Conservation (phyloP, 192 early-diverging fungal species). For the Coemansia sp. region DNA sequence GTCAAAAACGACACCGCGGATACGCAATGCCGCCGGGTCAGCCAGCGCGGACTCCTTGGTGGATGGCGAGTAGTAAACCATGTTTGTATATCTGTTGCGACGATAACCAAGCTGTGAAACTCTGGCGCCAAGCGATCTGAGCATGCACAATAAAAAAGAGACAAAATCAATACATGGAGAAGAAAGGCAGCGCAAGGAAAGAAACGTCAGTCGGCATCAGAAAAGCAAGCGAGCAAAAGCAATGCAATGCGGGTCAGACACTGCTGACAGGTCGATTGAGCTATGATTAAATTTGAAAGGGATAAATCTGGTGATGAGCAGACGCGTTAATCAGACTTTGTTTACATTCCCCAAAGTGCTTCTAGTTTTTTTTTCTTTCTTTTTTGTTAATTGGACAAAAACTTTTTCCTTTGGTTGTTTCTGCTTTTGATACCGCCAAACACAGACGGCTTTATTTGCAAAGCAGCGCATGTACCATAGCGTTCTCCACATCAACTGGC, state of each 20-base stretch:
- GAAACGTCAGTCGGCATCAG: background rate
- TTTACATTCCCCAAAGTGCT: background rate
- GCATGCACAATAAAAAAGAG: background rate
- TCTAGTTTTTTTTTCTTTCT: background rate
- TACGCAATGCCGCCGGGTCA: conserved; percentile 29
- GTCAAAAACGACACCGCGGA: conserved; percentile 50
- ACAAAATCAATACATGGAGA: background rate
- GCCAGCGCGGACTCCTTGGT: conserved; percentile 20
- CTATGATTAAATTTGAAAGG: background rate
- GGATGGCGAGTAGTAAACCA: conserved; percentile 36
- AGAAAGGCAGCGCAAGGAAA: background rate
- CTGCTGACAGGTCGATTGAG: background rate
- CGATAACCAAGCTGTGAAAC: background rate
- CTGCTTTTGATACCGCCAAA: background rate
- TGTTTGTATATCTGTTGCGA: conserved; percentile 1
- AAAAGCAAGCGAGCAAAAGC: background rate
- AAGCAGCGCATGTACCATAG: background rate
- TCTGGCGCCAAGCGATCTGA: background rate
- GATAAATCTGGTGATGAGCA: background rate
- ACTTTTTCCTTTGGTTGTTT: background rate
- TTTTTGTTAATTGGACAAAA: background rate
- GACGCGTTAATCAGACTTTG: background rate
- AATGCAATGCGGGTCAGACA: background rate
- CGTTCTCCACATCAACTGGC: background rate
- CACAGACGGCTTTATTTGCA: background rate